Percentiles rank a stretch among this genome's conserved stretches.
These are phyloP conservation scores for Russula abietina DNA, from an alignment of 768 basidiomycete species.

Conservation along the genomic window DNA sequence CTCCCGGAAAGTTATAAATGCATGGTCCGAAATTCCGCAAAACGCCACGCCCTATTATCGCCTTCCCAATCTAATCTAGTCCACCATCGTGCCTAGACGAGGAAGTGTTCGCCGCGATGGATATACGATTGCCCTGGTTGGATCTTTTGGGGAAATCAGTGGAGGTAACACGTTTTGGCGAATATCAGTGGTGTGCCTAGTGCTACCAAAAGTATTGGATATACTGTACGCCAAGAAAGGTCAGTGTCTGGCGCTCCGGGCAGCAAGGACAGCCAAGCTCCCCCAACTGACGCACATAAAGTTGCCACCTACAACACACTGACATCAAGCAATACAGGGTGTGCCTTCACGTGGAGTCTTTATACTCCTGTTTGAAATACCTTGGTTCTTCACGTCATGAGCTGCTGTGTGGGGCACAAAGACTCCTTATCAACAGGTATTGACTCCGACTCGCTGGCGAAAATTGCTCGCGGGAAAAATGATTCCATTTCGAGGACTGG, in stretches of 20 bases:
- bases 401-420: background rate
- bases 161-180: slow-evolving; percentile 9
- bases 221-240: background rate
- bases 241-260: slow-evolving; percentile 12
- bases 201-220: background rate
- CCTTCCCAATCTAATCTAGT: slow-evolving; percentile 16
- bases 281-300: background rate
- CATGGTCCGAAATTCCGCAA: background rate
- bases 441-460: background rate
- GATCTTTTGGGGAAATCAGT: slow-evolving; percentile 8
- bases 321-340: background rate
- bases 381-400: background rate
- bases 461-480: background rate
- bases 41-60: background rate
- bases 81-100: slow-evolving; percentile 9
- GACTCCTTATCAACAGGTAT: background rate
- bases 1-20: background rate
- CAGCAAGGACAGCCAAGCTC: background rate
- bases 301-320: background rate
- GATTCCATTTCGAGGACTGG: background rate
- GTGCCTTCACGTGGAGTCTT: background rate
- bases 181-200: slow-evolving; percentile 1
- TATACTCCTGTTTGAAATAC: background rate
- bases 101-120: slow-evolving; percentile 16
- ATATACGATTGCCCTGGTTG: slow-evolving; percentile 13